phyloP scores from a whole-genome alignment of 352 stramenopile genomes.

The Phytophthora cryptogea region DNA sequence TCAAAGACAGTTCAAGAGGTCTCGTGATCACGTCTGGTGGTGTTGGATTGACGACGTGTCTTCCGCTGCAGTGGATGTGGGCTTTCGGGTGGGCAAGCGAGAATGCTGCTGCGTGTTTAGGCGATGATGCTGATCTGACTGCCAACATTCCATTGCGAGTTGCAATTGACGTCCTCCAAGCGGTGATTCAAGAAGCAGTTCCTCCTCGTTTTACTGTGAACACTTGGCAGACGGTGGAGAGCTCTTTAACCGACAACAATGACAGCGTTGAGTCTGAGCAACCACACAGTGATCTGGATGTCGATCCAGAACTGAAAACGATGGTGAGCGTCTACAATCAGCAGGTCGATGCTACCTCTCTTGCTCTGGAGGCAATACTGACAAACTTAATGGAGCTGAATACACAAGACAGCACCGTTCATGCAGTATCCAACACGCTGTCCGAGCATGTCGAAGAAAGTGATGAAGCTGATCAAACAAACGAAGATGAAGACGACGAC shows the following conservation, averaged over 20 bases:
- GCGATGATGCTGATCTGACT: conserved; percentile 7
- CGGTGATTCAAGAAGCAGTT: conserved; percentile 22
- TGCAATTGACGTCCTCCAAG: conserved; percentile 16
- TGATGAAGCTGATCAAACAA: conserved; percentile 1
- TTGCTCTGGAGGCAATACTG: conserved; percentile 12
- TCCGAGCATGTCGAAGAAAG: not conserved
- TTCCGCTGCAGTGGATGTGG: conserved; percentile 20
- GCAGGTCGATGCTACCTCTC: conserved; percentile 9
- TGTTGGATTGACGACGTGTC: not conserved
- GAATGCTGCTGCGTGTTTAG: not conserved
- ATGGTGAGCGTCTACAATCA: conserved; percentile 17
- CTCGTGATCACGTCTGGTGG: not conserved
- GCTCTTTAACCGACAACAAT: not conserved
- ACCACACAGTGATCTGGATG: not conserved
- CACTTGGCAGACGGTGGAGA: not conserved
- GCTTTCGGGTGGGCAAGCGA: conserved; percentile 22
- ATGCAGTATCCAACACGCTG: not conserved
- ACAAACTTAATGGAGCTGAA: not conserved
- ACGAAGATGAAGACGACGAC: conserved; percentile 13
- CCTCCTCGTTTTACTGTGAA: conserved; percentile 12
- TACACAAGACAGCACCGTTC: too few species aligned
- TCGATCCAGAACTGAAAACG: not conserved
- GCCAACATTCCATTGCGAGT: conserved; percentile 5
- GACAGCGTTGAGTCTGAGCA: not conserved
- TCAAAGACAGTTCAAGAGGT: conserved; percentile 17